Evolutionary conservation across 768 basidiomycete species (phyloP), one percentile per base, ranked within the genome.

Genomic region (Gymnopilus dilepis): DNA sequence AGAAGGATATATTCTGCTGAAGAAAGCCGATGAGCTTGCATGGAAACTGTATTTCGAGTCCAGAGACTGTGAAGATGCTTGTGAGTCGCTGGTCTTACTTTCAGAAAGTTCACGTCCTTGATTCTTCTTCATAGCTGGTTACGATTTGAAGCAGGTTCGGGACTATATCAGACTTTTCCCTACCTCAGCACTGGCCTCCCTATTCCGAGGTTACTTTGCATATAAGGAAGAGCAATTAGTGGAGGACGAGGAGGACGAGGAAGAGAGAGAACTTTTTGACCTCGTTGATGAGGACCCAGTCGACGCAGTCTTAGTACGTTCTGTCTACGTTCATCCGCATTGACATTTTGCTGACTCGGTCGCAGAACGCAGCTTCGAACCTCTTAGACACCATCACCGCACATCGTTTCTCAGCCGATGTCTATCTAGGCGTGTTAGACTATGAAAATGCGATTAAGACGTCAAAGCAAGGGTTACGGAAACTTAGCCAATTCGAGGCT

Each of bases 1-100:
- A 1, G 78, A 84, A 15, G 95, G 95, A 2, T 85, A 87, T 30
- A 83, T 97, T 2, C 74, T 97, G 6, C 78, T 99, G 19, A 79
- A 81, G 15, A 83, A 95, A 8, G 84, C 87, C 0, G 90, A 97
- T 67, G 89, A 93, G 68, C 71, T 89, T 24, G 94, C 92, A 0
- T 99, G 97, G 97, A 80, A 76, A 26, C 72, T 91, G 3, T 86
- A 82, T 62, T 78, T 98, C 43, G 94, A 99, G 69, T 83, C 86
- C 62, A 84, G 78, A 57, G 89, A 99, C 70, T 82, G 77, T 38
- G 86, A 85, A 26, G 80, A 80, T 5, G 78, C 92, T 7, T 83
- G 94, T 94, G 69, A 69, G 85, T 73, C 24, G 22, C 33, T 33
- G 21, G 55, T 52, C 33, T 34, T 30, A 19, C 11, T 51, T 22